These are phyloP conservation scores for Pelomyxa schiedti DNA, from an alignment of 78 protist species.

Conservation along the genomic window DNA sequence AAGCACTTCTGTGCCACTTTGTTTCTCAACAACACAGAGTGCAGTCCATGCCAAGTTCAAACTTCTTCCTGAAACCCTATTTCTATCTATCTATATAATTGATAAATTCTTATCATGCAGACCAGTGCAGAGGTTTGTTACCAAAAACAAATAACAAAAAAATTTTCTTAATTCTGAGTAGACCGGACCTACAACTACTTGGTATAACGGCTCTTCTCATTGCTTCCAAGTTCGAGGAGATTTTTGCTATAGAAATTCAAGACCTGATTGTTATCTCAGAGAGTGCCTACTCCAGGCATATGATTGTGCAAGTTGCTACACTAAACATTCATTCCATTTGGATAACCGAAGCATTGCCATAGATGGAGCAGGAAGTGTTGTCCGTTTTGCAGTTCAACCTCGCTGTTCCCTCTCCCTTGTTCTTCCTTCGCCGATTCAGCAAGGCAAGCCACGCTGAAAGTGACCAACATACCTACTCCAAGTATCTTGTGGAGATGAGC, in stretches of 20 bases:
- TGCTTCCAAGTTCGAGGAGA: conserved; percentile 96
- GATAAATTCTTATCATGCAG: conserved; percentile 71
- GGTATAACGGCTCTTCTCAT: conserved; percentile 89
- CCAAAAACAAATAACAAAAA: too few relatives aligned
- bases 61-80: conserved; percentile 74
- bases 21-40: neutral
- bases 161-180: too few relatives aligned
- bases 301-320: too few relatives aligned
- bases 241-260: conserved; percentile 80
- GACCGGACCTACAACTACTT: conserved; percentile 69
- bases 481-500: conserved; percentile 34
- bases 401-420: conserved; percentile 47
- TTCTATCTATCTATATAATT: conserved; percentile 74
- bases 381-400: conserved; percentile 41
- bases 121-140: conserved; percentile 7
- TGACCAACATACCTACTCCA: too few relatives aligned
- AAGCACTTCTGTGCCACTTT: neutral
- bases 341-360: conserved; percentile 61
- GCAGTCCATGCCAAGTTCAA: conserved; percentile 86
- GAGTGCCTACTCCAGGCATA: conserved; percentile 79
- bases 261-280: conserved; percentile 92
- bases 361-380: conserved; percentile 58
- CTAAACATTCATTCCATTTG: too few relatives aligned
- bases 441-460: too few relatives aligned
- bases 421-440: conserved; percentile 59